Evolutionary conservation across 2,329 filamentous ascomycete species (phyloP).

Genomic region (Cytospora piceicola): DNA sequence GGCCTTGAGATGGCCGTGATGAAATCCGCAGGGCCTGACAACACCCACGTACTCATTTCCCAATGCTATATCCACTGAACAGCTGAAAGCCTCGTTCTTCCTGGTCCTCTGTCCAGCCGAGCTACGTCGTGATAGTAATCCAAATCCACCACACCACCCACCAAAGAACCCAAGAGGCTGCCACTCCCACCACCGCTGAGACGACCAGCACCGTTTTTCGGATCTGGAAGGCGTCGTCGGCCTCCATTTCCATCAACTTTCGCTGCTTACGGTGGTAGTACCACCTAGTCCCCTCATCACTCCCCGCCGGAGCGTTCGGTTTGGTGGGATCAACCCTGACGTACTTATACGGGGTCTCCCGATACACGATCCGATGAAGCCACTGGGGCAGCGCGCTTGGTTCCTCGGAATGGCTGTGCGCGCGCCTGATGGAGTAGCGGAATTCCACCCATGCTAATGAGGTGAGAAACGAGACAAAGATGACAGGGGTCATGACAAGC

Average conservation of each 20-base stretch:
- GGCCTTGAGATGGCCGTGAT: not conserved
- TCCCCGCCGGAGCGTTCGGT: slow-evolving; percentile 5
- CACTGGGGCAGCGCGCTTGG: slow-evolving; percentile 42
- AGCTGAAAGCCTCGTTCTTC: not conserved
- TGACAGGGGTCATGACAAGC: slow-evolving; percentile 63
- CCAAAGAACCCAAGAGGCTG: slow-evolving; percentile 39
- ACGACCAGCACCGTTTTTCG: slow-evolving; percentile 56
- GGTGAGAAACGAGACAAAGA: slow-evolving; percentile 66
- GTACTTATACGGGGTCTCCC: slow-evolving; percentile 45
- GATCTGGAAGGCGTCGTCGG: slow-evolving; percentile 66
- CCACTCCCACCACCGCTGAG: slow-evolving; percentile 46
- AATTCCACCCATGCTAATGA: slow-evolving; percentile 67
- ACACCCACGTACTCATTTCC: not conserved
- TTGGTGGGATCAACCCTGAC: slow-evolving; percentile 33
- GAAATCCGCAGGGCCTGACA: not conserved
- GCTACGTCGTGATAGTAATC: slow-evolving; percentile 4
- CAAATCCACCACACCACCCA: slow-evolving; percentile 32
- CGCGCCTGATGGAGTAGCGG: slow-evolving; percentile 56
- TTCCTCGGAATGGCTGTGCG: slow-evolving; percentile 42
- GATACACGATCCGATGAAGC: slow-evolving; percentile 48
- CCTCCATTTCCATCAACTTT: slow-evolving; percentile 65
- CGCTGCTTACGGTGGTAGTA: slow-evolving; percentile 62
- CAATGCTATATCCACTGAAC: not conserved
- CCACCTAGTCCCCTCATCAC: slow-evolving; percentile 40
- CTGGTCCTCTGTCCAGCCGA: not conserved